Evolutionary conservation across 306 rosid genomes (phyloP).

Genomic region (Crotalaria pallida): DNA sequence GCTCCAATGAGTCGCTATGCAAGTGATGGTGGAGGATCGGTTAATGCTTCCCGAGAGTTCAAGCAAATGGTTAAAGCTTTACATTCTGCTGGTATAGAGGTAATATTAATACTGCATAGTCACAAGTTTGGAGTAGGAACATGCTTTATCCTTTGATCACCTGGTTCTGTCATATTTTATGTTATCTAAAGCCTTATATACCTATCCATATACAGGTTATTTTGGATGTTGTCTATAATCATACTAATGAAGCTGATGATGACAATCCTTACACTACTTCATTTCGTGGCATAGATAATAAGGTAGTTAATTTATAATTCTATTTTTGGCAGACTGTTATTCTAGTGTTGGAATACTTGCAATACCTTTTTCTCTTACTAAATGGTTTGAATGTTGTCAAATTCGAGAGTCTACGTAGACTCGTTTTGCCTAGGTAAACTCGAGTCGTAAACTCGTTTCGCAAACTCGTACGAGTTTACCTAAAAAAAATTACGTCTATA

Average conservation of each 20-base stretch:
- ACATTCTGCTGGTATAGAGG: slow-evolving; percentile 96
- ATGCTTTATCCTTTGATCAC: neutral
- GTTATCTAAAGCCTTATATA: slow-evolving; percentile 17
- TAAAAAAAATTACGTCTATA: too few species aligned
- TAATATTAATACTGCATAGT: slow-evolving; percentile 18
- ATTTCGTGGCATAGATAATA: slow-evolving; percentile 94
- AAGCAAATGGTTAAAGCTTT: slow-evolving; percentile 93
- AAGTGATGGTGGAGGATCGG: slow-evolving; percentile 91
- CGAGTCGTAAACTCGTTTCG: too few species aligned
- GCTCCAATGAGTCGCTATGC: slow-evolving; percentile 98
- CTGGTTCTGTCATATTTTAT: slow-evolving; percentile 4
- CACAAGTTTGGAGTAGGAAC: neutral
- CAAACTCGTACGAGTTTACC: too few species aligned
- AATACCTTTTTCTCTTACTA: neutral
- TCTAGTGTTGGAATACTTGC: neutral
- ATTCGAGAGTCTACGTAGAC: too few species aligned
- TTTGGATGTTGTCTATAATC: slow-evolving; percentile 96
- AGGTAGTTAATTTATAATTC: slow-evolving; percentile 46
- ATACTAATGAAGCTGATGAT: slow-evolving; percentile 89
- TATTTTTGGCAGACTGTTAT: neutral
- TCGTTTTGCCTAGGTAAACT: too few species aligned
- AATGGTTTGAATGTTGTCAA: neutral
- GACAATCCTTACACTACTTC: slow-evolving; percentile 73
- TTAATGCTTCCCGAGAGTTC: slow-evolving; percentile 79
- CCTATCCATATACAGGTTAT: slow-evolving; percentile 56